Conservation (phyloP, 2,329 filamentous ascomycete genomes). For the Neospermospora avenae region DNA sequence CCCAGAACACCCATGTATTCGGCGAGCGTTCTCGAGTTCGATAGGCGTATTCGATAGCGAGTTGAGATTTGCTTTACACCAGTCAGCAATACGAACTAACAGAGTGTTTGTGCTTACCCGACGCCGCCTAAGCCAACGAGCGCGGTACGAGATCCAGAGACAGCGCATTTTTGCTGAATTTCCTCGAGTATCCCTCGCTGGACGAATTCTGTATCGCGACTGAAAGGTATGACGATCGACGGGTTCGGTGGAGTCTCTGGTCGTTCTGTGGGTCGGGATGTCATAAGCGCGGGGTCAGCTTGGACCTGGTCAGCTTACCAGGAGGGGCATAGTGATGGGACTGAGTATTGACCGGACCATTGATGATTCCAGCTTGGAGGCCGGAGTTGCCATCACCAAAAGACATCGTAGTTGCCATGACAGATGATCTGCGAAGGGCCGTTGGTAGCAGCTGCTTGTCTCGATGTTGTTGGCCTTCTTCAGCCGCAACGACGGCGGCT, state of each 20-base stretch:
- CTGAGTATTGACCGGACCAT: constrained; percentile 19
- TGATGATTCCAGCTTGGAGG: constrained; percentile 21
- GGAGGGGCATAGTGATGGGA: constrained; percentile 20
- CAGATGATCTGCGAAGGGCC: constrained; percentile 17
- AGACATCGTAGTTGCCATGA: constrained; percentile 21
- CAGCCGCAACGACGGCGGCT: constrained; percentile 18
- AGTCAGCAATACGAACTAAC: constrained; percentile 15
- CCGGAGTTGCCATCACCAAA: constrained; percentile 19
- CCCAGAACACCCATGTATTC: constrained; percentile 38
- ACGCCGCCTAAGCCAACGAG: constrained; percentile 17
- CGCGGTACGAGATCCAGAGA: constrained; percentile 16
- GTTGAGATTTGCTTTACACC: constrained; percentile 37
- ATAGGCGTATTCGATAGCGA: constrained; percentile 40
- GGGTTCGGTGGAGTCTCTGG: constrained; percentile 22
- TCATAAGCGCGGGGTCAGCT: not conserved
- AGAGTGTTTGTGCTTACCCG: constrained; percentile 20
- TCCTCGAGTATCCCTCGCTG: constrained; percentile 22
- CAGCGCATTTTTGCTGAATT: constrained; percentile 29
- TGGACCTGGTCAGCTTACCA: constrained; percentile 23
- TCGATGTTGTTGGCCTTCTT: constrained; percentile 17
- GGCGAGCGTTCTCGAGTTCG: constrained; percentile 27
- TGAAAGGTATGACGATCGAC: constrained; percentile 23
- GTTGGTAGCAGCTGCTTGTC: constrained; percentile 15
- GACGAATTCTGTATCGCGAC: constrained; percentile 24
- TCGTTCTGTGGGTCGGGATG: not conserved